Evolutionary conservation across 129 eudicot genomes (phyloP), one percentile per base, ranked within the genome.

Genomic region (Arctium minus): DNA sequence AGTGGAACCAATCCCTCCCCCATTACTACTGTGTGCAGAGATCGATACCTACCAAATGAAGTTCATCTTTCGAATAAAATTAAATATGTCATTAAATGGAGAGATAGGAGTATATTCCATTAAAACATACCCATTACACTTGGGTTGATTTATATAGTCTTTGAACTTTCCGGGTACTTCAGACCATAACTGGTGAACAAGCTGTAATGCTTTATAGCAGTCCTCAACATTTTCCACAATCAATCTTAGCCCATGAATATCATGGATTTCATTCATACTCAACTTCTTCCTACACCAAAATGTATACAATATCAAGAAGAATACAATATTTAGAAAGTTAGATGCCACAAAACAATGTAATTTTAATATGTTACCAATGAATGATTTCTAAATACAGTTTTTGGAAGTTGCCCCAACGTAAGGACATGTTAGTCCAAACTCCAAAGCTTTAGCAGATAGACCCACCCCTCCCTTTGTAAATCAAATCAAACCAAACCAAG

Each of bases 101-200:
- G 67, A 56, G 27, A 56, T 0, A 4, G 67, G 22, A 56, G 22
- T 56, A 56, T n/a, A n/a, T 60, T 60, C 68, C 75, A 27, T 62
- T 6, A n/a, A 22, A 22, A 73, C 92, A 80, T 91, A 92, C 97
- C 99, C 98, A n/a, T 96, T 96, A 68, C 73, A 82, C 86, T 96
- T 96, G 18, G 99, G 97, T 7, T 76, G 60, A 38, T 80, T 79
- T 74, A 96, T 93, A 83, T 96, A 96, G 92, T 96, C 97, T 84
- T 96, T 96, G 89, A 87, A 89, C 86, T 91, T 96, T 86, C 91
- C 99, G 76, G 99, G 98, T 31, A 96, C 92, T 86, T 90, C 92
- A 81, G 88, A 77, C 99, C 99, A 93, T 33, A 93, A 79, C 75
- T 87, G 89, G 62, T 90, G 97, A 87, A 93, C 91, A 69, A 92